phyloP scores from a whole-genome alignment of 73 alveolate species.

The Tetrahymena borealis region DNA sequence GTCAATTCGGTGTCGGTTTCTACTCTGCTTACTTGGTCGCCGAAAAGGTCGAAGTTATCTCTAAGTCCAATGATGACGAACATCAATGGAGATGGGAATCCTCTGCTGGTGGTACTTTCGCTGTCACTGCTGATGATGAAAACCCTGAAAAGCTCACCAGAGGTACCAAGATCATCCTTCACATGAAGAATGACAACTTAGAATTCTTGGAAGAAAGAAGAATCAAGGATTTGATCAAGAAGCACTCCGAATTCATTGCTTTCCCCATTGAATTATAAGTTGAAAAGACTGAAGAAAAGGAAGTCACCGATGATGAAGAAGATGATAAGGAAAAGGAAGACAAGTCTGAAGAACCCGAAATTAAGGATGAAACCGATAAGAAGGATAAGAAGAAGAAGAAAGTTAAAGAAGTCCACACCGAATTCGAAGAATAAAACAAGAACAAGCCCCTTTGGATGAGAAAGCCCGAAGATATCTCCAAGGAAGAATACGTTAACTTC shows the following conservation, averaged over 20 bases:
- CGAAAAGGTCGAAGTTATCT: constrained; percentile 91
- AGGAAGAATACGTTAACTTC: constrained; percentile 98
- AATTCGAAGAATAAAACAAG: constrained; percentile 97
- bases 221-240: constrained; percentile 95
- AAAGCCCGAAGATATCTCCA: constrained; percentile 94
- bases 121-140: constrained; percentile 78
- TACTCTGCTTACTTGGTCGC: constrained; percentile 98
- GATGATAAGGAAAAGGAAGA: constrained; percentile 84
- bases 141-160: constrained; percentile 77
- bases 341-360: constrained; percentile 75
- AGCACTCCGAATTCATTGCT: constrained; percentile 98
- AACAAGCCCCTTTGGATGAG: constrained; percentile 99
- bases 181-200: constrained; percentile 96
- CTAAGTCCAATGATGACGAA: constrained; percentile 86
- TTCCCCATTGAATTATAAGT: constrained; percentile 96
- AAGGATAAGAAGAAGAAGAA: constrained; percentile 92
- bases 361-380: constrained; percentile 79
- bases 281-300: constrained; percentile 97
- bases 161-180: constrained; percentile 94
- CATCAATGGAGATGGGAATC: constrained; percentile 98
- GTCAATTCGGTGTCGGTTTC: constrained; percentile 99
- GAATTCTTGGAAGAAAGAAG: constrained; percentile 97
- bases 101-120: constrained; percentile 96
- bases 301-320: constrained; percentile 95
- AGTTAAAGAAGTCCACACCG: constrained; percentile 98